Base-by-base conservation (phyloP, 1,284 basidiomycete genomes). In the Irpex rosettiformis region DNA sequence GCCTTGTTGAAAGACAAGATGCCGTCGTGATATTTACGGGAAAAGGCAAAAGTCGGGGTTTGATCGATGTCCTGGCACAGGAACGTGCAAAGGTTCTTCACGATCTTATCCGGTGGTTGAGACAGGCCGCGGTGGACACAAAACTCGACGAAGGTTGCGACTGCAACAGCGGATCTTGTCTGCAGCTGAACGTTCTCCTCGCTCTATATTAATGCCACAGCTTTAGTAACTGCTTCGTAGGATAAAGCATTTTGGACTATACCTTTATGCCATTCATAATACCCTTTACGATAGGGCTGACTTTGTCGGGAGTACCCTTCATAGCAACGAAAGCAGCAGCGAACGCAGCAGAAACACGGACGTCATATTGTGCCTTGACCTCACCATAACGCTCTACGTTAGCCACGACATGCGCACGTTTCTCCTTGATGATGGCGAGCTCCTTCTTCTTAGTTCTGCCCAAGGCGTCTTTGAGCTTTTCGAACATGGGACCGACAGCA, bases 191-290 rank as follows among this genome's bases (percentile, higher is more conserved):
- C 61, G 63, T 96, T 98, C 66, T 94, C 91, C 70, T 98, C 94
- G 70, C 88, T 91, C 93, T 96, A 61, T 6, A 28, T 16, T 13
- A 2, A 27, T 59, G 24, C 40, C 47, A 63, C 29, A 67, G 52
- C 69, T n/a, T 49, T 55, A 24, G 29, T 45, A 54, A 48, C 40
- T 4, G 40, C 3, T 18, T 18, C 4, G 21, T 1, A 18, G 5
- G 25, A 42, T 30, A 3, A 24, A 28, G 13, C 7, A 53, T 21
- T 5, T 22, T 30, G 54, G 43, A 25, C 60, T 79, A 56, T 54
- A 91, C 94, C 84, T 98, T 99, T 77, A 99, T 90, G 37, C 94
- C 94, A 64, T 96, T 97, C 91, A 98, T 99, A 64, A 99, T 88
- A 40, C 93, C 94, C 73, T 97, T 94, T 56, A 99, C 95, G 49